Percentiles rank a stretch among this genome's conserved stretches.
phyloP scores from a whole-genome alignment of 163 green algal species.

The Smithsoniella earleae region DNA sequence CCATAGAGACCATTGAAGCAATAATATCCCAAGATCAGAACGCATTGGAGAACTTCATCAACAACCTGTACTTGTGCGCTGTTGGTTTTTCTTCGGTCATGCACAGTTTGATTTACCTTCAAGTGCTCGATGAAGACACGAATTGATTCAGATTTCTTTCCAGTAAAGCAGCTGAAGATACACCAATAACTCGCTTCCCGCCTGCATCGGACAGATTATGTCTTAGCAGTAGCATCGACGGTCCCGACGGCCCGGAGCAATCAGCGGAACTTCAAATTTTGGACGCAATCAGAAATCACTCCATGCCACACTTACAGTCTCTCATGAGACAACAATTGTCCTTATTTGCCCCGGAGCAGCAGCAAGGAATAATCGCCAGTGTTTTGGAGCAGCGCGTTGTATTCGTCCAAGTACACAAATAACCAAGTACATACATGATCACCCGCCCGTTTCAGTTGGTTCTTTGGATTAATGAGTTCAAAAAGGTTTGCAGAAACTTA shows the following conservation, averaged over 20 bases:
- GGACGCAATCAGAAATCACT: neutral
- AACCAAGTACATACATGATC: neutral
- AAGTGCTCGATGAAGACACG: too few relatives aligned
- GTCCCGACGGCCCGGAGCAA: neutral
- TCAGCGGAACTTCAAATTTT: neutral
- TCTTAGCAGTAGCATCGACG: too few relatives aligned
- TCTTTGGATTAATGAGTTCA: neutral
- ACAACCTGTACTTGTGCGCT: constrained; percentile 6
- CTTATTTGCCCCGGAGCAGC: neutral
- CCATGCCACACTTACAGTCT: neutral
- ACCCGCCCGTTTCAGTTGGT: too few relatives aligned
- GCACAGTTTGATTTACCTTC: too few relatives aligned
- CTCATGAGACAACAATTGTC: constrained; percentile 5
- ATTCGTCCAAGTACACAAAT: constrained; percentile 1
- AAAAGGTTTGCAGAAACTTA: constrained; percentile 5
- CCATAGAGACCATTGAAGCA: constrained; percentile 6
- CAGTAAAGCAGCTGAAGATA: neutral
- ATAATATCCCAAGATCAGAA: neutral
- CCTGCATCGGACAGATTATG: too few relatives aligned
- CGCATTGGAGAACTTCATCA: neutral
- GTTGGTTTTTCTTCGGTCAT: neutral
- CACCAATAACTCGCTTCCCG: neutral
- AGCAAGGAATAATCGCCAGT: constrained; percentile 17
- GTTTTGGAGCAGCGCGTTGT: constrained; percentile 12
- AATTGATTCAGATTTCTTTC: too few relatives aligned